A percentile compares a stretch with the other conserved stretches of the same genome.
These are phyloP conservation scores for Fusarium mangiferae DNA, from an alignment of 2,329 filamentous ascomycete species.

Conservation along the genomic window DNA sequence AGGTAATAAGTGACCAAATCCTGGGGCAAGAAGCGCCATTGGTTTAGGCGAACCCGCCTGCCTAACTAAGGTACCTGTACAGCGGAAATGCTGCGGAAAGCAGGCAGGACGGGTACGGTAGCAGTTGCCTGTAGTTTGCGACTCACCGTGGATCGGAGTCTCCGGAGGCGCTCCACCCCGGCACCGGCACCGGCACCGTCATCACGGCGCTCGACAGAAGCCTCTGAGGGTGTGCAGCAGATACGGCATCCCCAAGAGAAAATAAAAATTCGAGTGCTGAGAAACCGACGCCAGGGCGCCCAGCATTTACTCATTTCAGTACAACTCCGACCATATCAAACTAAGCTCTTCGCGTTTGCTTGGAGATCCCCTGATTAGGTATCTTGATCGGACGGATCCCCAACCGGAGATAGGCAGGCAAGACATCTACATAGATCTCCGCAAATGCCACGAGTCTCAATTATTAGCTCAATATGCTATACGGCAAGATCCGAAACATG, in stretches of 20 bases:
- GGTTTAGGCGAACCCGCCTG: slow-evolving; percentile 21
- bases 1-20: slow-evolving; percentile 17
- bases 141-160: slow-evolving; percentile 1
- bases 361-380: not conserved
- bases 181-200: not conserved
- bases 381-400: not conserved
- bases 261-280: too few relatives aligned
- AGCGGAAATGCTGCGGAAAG: slow-evolving; percentile 13
- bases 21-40: slow-evolving; percentile 18
- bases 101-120: slow-evolving; percentile 3
- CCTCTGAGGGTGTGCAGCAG: not conserved
- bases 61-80: not conserved
- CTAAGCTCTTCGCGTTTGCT: not conserved
- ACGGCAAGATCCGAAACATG: not conserved
- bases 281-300: too few relatives aligned
- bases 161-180: slow-evolving; percentile 23
- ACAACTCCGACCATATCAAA: not conserved
- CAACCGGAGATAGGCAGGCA: not conserved
- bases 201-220: not conserved
- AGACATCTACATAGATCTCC: not conserved
- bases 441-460: not conserved
- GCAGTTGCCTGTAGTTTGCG: not conserved
- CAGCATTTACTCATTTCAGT: not conserved
- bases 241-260: not conserved
- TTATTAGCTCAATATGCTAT: not conserved